Conservation (phyloP, 2,329 filamentous ascomycete species). For the Neophaeococcomyces aloes region DNA sequence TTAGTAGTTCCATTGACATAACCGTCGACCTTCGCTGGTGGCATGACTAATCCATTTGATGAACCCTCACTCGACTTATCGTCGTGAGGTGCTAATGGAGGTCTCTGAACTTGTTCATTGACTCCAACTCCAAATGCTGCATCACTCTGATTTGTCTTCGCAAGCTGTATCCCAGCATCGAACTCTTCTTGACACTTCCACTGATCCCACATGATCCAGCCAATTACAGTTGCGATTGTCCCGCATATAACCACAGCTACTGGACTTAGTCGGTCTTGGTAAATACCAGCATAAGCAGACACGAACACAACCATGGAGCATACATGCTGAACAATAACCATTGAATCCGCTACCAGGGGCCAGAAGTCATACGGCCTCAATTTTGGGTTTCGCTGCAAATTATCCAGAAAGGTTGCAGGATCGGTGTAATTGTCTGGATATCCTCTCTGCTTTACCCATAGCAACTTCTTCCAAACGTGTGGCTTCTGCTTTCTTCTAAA, state of each 20-base stretch:
- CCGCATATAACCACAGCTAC: conserved; percentile 81
- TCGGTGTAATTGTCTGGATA: conserved; percentile 99
- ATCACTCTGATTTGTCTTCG: neutral
- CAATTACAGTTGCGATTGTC: conserved; percentile 68
- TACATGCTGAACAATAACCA: conserved; percentile 93
- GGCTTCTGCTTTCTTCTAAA: conserved; percentile 58
- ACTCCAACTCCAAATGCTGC: conserved; percentile 6
- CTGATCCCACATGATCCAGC: conserved; percentile 84
- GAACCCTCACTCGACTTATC: conserved; percentile 35
- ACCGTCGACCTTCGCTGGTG: conserved; percentile 23
- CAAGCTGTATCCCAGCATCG: conserved; percentile 23
- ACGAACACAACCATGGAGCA: conserved; percentile 91
- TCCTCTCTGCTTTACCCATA: conserved; percentile 84
- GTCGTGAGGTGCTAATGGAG: conserved; percentile 4
- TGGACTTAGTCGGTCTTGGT: conserved; percentile 75
- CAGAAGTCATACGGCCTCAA: conserved; percentile 96
- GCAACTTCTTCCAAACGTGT: conserved; percentile 81
- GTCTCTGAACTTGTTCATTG: neutral
- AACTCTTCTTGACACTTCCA: conserved; percentile 67
- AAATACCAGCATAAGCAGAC: conserved; percentile 86
- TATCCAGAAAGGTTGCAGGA: conserved; percentile 89
- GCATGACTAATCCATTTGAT: conserved; percentile 24
- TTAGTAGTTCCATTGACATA: conserved; percentile 23
- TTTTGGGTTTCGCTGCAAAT: conserved; percentile 85
- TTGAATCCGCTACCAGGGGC: conserved; percentile 88